phyloP scores from a whole-genome alignment of 1,284 basidiomycete species.

The Neonothopanus nambi region DNA sequence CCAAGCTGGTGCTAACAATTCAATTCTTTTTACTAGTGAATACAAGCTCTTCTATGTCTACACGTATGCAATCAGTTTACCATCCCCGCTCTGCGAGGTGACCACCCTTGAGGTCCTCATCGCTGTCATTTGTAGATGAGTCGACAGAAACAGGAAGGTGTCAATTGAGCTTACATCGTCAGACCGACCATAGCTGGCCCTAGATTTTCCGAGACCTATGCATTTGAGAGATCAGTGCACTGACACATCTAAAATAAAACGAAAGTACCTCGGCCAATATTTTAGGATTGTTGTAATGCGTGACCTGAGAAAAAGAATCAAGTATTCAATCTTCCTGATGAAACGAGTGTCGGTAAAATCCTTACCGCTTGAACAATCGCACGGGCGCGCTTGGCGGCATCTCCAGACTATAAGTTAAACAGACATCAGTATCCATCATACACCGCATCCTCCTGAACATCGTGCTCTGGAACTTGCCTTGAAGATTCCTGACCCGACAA shows the following conservation, averaged over 20 bases:
- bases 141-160: background rate
- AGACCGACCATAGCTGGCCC: slow-evolving; percentile 94
- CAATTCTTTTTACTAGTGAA: background rate
- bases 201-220: slow-evolving; percentile 82
- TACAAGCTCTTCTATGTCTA: background rate
- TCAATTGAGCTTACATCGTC: slow-evolving; percentile 63
- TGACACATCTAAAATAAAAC: slow-evolving; percentile 5
- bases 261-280: slow-evolving; percentile 68
- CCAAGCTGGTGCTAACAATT: background rate
- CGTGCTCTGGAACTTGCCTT: slow-evolving; percentile 56
- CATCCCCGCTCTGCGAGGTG: slow-evolving; percentile 43
- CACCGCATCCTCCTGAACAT: background rate
- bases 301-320: slow-evolving; percentile 53
- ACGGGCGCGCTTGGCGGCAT: slow-evolving; percentile 91
- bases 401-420: slow-evolving; percentile 65
- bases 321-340: slow-evolving; percentile 1
- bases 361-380: slow-evolving; percentile 96
- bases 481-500: slow-evolving; percentile 95
- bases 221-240: slow-evolving; percentile 11
- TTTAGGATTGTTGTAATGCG: slow-evolving; percentile 94
- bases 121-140: slow-evolving; percentile 38
- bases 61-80: slow-evolving; percentile 29
- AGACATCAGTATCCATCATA: slow-evolving; percentile 8
- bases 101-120: slow-evolving; percentile 67
- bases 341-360: slow-evolving; percentile 17